A percentile compares a stretch with the other conserved stretches of the same genome.
These are phyloP conservation scores for Pseudopyrenochaeta lycopersici DNA, from an alignment of 2,329 filamentous ascomycete species.

Conservation along the genomic window DNA sequence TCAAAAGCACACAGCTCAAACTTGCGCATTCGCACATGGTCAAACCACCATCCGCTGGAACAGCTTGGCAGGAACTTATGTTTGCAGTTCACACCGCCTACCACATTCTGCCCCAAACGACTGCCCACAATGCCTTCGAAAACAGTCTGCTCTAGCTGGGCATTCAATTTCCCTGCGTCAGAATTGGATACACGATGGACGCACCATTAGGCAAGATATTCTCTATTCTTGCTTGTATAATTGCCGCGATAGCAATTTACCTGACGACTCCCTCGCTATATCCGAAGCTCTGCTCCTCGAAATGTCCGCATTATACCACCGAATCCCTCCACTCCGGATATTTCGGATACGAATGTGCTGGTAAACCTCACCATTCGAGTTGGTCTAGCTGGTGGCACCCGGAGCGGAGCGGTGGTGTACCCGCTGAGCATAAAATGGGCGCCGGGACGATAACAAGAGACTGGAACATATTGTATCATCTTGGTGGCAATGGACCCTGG, in stretches of 20 bases:
- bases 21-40: neutral
- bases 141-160: neutral
- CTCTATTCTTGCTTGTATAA: constrained; percentile 8
- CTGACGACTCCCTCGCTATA: constrained; percentile 1
- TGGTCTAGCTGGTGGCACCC: constrained; percentile 49
- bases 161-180: neutral
- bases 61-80: constrained; percentile 3
- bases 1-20: neutral
- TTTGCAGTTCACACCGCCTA: constrained; percentile 10
- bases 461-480: constrained; percentile 63
- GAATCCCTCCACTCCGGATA: constrained; percentile 22
- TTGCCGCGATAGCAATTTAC: constrained; percentile 2
- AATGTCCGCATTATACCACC: neutral
- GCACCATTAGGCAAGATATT: neutral
- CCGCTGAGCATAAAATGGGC: constrained; percentile 20
- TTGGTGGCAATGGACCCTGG: constrained; percentile 66
- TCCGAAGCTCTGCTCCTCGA: constrained; percentile 6
- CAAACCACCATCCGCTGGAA: neutral
- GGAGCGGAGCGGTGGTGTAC: constrained; percentile 19
- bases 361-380: constrained; percentile 43
- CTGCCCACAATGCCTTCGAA: constrained; percentile 5
- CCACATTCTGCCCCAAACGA: constrained; percentile 1
- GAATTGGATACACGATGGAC: constrained; percentile 6
- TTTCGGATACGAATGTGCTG: constrained; percentile 34
- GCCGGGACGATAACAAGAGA: constrained; percentile 40